phyloP scores from a whole-genome alignment of 768 basidiomycete species.

The Cystobasidium tubakii region DNA sequence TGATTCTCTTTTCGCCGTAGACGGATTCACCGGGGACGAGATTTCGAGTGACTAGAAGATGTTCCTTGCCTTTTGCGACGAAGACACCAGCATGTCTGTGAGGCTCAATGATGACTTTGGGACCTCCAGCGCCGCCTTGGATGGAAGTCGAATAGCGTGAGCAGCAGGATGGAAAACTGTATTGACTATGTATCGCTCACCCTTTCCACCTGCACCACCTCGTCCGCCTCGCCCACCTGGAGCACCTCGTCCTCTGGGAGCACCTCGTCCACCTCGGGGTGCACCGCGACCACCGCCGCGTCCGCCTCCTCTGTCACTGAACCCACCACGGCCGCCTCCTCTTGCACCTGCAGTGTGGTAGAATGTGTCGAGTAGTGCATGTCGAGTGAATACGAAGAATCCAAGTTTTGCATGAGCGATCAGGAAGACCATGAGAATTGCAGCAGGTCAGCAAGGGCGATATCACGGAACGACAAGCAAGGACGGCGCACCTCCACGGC shows the following conservation, averaged over 20 bases:
- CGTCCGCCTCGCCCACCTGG: conserved; percentile 45
- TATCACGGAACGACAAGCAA: not conserved
- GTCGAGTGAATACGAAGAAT: not conserved
- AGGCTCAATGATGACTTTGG: conserved; percentile 86
- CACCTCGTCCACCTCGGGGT: conserved; percentile 42
- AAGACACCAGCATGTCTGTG: conserved; percentile 92
- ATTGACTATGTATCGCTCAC: too few species aligned
- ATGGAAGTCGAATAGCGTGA: conserved; percentile 40
- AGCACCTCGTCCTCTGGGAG: conserved; percentile 41
- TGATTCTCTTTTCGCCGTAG: conserved; percentile 96
- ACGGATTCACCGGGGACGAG: conserved; percentile 95
- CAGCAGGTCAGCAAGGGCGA: not conserved
- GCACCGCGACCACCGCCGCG: conserved; percentile 48
- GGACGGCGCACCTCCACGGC: conserved; percentile 34
- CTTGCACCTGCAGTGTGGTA: not conserved
- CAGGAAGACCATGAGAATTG: not conserved
- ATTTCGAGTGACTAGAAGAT: conserved; percentile 94
- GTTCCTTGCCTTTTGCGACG: conserved; percentile 91
- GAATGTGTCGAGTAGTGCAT: not conserved
- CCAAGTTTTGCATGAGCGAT: not conserved
- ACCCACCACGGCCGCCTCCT: conserved; percentile 37
- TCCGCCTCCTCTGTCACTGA: conserved; percentile 34
- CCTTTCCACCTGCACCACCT: conserved; percentile 34
- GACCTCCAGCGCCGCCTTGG: conserved; percentile 51
- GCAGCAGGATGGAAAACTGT: too few species aligned